Evolutionary conservation across 441 rosid genomes (phyloP).

Genomic region (Brassica hybrid): DNA sequence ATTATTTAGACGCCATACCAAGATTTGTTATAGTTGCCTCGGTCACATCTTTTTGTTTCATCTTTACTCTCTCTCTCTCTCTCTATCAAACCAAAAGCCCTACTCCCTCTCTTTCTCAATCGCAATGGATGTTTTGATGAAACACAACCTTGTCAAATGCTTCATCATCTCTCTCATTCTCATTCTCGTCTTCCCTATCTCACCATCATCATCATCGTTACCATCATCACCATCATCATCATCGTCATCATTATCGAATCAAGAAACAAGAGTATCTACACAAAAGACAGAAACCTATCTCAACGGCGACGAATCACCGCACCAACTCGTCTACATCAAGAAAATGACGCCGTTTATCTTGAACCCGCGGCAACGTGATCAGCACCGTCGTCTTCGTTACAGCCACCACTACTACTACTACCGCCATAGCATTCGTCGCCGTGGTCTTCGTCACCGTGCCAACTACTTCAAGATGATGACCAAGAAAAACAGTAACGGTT

Average conservation of each 20-base stretch:
- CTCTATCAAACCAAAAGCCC: slow-evolving; percentile 13
- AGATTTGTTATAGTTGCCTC: slow-evolving; percentile 10
- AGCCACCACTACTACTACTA: slow-evolving; percentile 30
- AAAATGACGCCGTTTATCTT: slow-evolving; percentile 35
- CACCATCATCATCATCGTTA: slow-evolving; percentile 34
- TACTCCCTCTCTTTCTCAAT: not conserved
- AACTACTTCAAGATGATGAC: slow-evolving; percentile 37
- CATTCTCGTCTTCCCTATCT: slow-evolving; percentile 34
- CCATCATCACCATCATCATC: too few relatives aligned
- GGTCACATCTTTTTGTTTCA: not conserved
- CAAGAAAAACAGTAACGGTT: slow-evolving; percentile 43
- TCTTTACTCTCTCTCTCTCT: too few relatives aligned
- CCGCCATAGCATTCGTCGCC: slow-evolving; percentile 29
- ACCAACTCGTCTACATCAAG: slow-evolving; percentile 41
- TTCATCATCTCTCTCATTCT: slow-evolving; percentile 35
- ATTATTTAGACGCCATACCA: not conserved
- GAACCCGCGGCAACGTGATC: slow-evolving; percentile 20
- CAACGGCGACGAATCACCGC: not conserved
- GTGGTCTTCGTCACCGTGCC: slow-evolving; percentile 29
- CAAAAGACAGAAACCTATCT: slow-evolving; percentile 21
- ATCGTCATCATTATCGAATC: too few relatives aligned
- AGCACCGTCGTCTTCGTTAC: slow-evolving; percentile 28
- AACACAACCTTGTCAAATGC: slow-evolving; percentile 29
- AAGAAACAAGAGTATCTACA: slow-evolving; percentile 21
- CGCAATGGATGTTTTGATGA: slow-evolving; percentile 28